These are phyloP conservation scores for Mycena capillaripes DNA, from an alignment of 768 basidiomycete species.

Conservation along the genomic window DNA sequence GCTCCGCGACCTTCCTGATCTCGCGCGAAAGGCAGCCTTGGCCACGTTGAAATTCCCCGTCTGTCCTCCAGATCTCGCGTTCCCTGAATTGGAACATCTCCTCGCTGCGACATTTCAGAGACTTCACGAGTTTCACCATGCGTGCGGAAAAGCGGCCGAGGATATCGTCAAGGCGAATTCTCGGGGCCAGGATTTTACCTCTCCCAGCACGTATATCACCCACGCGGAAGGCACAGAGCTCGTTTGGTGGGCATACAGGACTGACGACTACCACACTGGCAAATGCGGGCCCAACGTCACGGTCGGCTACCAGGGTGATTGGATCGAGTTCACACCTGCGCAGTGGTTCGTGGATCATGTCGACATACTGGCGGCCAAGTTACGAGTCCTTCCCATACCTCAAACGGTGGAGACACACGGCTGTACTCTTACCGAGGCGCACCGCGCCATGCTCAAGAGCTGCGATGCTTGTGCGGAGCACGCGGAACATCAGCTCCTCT, in stretches of 20 bases:
- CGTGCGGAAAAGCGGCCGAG: neutral
- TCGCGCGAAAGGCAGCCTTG: neutral
- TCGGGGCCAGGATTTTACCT: neutral
- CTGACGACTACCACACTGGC: neutral
- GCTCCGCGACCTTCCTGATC: neutral
- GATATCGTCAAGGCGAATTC: neutral
- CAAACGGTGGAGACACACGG: neutral
- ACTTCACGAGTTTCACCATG: neutral
- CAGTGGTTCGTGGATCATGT: neutral
- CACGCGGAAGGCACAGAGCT: no score
- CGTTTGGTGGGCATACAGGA: neutral
- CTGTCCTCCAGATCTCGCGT: neutral
- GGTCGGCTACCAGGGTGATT: neutral
- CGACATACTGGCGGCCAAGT: neutral
- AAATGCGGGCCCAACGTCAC: neutral
- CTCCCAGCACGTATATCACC: neutral
- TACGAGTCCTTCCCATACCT: neutral
- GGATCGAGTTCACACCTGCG: neutral
- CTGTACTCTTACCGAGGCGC: neutral
- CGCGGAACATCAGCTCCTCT: neutral
- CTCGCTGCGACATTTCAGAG: neutral
- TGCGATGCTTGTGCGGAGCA: neutral
- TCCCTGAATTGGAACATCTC: constrained; percentile 4
- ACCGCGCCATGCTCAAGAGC: neutral
- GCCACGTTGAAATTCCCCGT: neutral